These are phyloP conservation scores for Penicillium verhagenii DNA, from an alignment of 495 filamentous ascomycete species.

Conservation along the genomic window DNA sequence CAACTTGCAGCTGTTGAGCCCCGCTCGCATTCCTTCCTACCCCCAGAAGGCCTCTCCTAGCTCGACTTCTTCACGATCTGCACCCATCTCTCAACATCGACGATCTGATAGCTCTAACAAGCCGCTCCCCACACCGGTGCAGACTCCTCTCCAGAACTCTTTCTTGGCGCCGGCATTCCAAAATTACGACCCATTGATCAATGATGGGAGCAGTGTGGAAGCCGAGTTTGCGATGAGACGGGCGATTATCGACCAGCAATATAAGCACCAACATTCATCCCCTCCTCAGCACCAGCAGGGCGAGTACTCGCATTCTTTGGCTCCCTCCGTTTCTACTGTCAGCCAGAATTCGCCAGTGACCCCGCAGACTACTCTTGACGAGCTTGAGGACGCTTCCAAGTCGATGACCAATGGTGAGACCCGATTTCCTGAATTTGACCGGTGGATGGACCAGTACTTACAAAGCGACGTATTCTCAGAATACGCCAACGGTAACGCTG, in stretches of 20 bases:
- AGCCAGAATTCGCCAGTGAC: constrained; percentile 58
- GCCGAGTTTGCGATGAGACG: constrained; percentile 55
- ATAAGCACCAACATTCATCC: constrained; percentile 27
- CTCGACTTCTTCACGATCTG: constrained; percentile 32
- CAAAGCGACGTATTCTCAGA: constrained; percentile 51
- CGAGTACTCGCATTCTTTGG: constrained; percentile 51
- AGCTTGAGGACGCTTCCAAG: constrained; percentile 51
- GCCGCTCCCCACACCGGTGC: constrained; percentile 47
- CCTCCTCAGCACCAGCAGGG: constrained; percentile 32
- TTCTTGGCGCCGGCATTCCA: constrained; percentile 48
- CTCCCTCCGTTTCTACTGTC: constrained; percentile 55
- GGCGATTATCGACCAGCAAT: constrained; percentile 53
- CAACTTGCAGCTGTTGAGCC: constrained; percentile 42
- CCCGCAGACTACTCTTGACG: constrained; percentile 52
- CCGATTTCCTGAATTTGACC: constrained; percentile 42
- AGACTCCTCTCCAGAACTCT: constrained; percentile 45
- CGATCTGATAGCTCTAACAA: constrained; percentile 39
- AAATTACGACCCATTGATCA: constrained; percentile 41
- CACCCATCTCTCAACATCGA: constrained; percentile 26
- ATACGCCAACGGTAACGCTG: constrained; percentile 25
- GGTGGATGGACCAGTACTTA: constrained; percentile 64
- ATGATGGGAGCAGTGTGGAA: constrained; percentile 43
- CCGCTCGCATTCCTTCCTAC: constrained; percentile 37
- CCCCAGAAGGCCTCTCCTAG: constrained; percentile 38
- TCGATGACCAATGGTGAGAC: constrained; percentile 51